A percentile compares a stretch with the other conserved stretches of the same genome.
These are phyloP conservation scores for Tetradesmus lagerheimii DNA, from an alignment of 139 green algal species.

Conservation along the genomic window DNA sequence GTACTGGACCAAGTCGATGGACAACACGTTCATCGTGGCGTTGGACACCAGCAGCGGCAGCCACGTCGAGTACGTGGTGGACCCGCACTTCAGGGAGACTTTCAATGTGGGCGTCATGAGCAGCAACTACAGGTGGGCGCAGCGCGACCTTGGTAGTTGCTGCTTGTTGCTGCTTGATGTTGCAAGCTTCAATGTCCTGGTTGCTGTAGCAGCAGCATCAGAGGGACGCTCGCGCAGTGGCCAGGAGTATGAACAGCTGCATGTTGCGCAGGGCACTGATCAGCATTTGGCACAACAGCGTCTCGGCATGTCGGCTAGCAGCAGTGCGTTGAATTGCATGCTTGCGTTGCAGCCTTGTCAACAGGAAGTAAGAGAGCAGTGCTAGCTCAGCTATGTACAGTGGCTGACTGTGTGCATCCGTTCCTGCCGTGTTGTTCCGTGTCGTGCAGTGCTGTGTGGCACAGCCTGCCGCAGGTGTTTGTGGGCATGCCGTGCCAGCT, in stretches of 20 bases:
- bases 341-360: no score
- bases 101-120: constrained; percentile 56
- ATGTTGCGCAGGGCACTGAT: no score
- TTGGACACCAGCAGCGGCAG: constrained; percentile 31
- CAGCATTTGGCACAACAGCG: no score
- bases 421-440: no score
- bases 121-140: constrained; percentile 52
- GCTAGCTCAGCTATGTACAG: no score
- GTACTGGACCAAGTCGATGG: constrained; percentile 61
- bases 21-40: constrained; percentile 57
- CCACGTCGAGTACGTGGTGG: constrained; percentile 57
- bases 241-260: no score
- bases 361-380: no score
- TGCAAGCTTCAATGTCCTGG: neutral
- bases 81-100: constrained; percentile 55
- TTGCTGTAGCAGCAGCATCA: neutral
- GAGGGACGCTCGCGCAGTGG: neutral
- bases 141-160: neutral
- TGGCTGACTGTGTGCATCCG: neutral
- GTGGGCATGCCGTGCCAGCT: constrained; percentile 58
- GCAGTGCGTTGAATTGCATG: no score
- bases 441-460: constrained; percentile 56
- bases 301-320: no score
- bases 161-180: no score
- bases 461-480: constrained; percentile 58